Conservation (phyloP, 352 stramenopile species). For the Globisporangium alternatum region DNA sequence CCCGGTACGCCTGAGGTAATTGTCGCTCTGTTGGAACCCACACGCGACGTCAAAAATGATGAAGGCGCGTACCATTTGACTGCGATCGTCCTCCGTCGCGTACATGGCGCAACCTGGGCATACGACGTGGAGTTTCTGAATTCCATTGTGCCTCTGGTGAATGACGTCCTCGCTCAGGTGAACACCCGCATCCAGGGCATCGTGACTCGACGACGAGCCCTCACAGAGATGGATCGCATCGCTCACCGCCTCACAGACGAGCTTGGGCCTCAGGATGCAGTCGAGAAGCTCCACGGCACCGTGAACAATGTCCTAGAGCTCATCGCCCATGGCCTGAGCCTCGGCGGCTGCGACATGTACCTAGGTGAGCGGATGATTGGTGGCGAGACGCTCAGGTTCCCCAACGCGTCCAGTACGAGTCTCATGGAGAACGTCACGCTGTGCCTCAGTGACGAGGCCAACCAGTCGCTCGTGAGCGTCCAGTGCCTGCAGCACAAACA, state of each 20-base stretch:
- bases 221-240: slow-evolving; percentile 24
- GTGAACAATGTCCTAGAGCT: slow-evolving; percentile 29
- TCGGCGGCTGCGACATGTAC: slow-evolving; percentile 41
- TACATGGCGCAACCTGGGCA: slow-evolving; percentile 41
- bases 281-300: slow-evolving; percentile 20
- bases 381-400: slow-evolving; percentile 16
- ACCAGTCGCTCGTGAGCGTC: slow-evolving; percentile 35
- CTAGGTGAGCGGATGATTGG: slow-evolving; percentile 35
- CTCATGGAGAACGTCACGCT: slow-evolving; percentile 44
- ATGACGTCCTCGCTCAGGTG: slow-evolving; percentile 38
- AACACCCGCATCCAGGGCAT: slow-evolving; percentile 53
- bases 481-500: slow-evolving; percentile 44
- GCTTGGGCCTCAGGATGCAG: slow-evolving; percentile 6
- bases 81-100: slow-evolving; percentile 44
- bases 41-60: slow-evolving; percentile 32
- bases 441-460: slow-evolving; percentile 24
- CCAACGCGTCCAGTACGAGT: slow-evolving; percentile 36
- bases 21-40: slow-evolving; percentile 18
- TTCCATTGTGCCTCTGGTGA: slow-evolving; percentile 36
- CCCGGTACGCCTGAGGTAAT: slow-evolving; percentile 19
- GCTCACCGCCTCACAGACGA: slow-evolving; percentile 11
- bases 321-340: slow-evolving; percentile 29
- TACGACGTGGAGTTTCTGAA: slow-evolving; percentile 62
- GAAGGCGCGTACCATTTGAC: slow-evolving; percentile 20
- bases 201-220: slow-evolving; percentile 28